Evolutionary conservation across 2,329 filamentous ascomycete species (phyloP), one percentile per base, ranked within the genome.

Genomic region (Aspergillus fumigatus): DNA sequence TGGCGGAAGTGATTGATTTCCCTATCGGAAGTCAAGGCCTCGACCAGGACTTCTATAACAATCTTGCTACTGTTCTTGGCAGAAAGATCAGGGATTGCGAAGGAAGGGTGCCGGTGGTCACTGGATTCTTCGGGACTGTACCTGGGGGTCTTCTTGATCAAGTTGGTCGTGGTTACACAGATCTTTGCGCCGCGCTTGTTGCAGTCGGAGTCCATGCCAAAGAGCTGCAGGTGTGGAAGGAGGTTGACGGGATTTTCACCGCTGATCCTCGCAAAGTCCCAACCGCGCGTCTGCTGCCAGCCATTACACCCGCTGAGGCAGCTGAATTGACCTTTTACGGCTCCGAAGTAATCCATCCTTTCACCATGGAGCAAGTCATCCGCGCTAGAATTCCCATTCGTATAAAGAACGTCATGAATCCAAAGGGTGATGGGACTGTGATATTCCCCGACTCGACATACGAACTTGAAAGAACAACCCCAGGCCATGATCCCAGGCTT

Each of bases 221-320:
- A 53, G 94, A 99, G 74, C 82, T 99, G 52, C 94, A 99, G 74
- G 89, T 99, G 61, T 97, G 94, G 94, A 99, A 99, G 78, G 94
- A 99, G 73, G 94, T 99, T 6, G 94, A 99, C 73, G 92, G 92
- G 57, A 95, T 97, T 70, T 94, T 96, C 75, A 89, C 86, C 1
- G 86, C 87, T 4, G 93, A 97, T 69, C 90, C 90, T 3, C 85
- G 88, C 65, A 95, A 94, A 74, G 90, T 95, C 41, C 92, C 93
- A 3, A 97, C 93, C 0, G 95, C 94, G n/a, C 83, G 88, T 49
- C 81, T 99, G n/a, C 82, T 99, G 48, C 78, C 87, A 10, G 87
- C 88, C 53, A 96, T 99, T 71, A 97, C 93, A 3, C 94, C 94
- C 0, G 88, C 91, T 9, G 94, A 99, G 75, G 94, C 94, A 1